Base-by-base conservation (phyloP, 345 rosid species). In the Boechera stricta region DNA sequence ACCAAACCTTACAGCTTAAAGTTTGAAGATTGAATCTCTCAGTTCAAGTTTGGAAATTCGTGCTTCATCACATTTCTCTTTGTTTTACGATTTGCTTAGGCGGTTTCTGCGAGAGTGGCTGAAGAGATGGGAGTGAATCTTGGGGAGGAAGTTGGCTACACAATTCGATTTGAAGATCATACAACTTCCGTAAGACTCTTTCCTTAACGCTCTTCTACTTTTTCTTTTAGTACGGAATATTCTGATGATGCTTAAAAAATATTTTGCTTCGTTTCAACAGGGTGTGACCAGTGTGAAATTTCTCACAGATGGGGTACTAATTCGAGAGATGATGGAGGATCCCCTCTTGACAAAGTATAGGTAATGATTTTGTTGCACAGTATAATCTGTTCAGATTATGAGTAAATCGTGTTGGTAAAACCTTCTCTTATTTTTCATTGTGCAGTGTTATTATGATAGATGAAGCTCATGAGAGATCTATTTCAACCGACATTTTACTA, bases 271-370 rank as follows among this genome's bases (percentile, higher is more conserved):
- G 90, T 72, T 82, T 79, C 47, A 68, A 76, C 89, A 94, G 97
- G 94, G 82, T 80, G 84, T 81, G 70, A 90, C 98, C 38, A 77
- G 64, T 74, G 89, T 92, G 64, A 95, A 95, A 72, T 95, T 95
- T 85, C 96, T 92, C 59, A 95, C 98, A 0, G 99, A 92, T 83
- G 98, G 98, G 62, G 94, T 95, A 10, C 81, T 95, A 48, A 90
- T 95, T 12, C 87, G 98, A 81, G 98, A 94, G 82, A 89, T 94
- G 98, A 94, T 94, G 98, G 98, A 88, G 58, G 98, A 94, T 88
- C 98, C 98, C 44, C 95, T 94, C 69, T 87, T 94, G 88, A 88
- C 97, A 6, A 94, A 92, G 75, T 94, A 94, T 63, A 92, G 98
- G 98, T 92, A 85, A 69, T 64, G 47, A 4, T 72, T 84, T 65